A percentile compares a stretch with the other conserved stretches of the same genome.
Evolutionary conservation across 1,139 yeast genomes (phyloP).

Genomic region (Lodderomyces parapsilosis): DNA sequence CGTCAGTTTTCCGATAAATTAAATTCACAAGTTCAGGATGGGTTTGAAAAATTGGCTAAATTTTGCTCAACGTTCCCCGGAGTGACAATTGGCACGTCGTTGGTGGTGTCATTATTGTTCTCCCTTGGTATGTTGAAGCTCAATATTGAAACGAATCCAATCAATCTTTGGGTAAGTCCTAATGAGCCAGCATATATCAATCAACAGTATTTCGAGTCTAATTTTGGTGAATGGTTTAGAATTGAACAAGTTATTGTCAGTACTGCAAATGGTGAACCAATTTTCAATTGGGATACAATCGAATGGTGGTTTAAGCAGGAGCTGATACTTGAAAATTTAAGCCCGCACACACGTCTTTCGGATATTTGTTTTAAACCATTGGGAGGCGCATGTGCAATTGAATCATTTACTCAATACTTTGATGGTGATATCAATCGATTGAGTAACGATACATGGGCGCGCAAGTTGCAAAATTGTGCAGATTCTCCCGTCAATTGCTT

Average conservation of each 20-base stretch:
- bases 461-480: slow-evolving; percentile 58
- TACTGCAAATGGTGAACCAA: slow-evolving; percentile 54
- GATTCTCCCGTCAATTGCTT: slow-evolving; percentile 84
- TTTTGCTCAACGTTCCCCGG: slow-evolving; percentile 62
- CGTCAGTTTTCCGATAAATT: slow-evolving; percentile 16
- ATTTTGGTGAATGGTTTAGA: slow-evolving; percentile 91
- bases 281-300: slow-evolving; percentile 63
- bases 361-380: slow-evolving; percentile 81
- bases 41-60: slow-evolving; percentile 48
- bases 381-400: slow-evolving; percentile 81
- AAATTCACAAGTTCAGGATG: slow-evolving; percentile 19
- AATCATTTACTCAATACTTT: slow-evolving; percentile 88
- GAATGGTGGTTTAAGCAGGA: slow-evolving; percentile 91
- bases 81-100: slow-evolving; percentile 46
- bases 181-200: slow-evolving; percentile 69
- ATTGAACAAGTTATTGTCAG: slow-evolving; percentile 81
- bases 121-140: slow-evolving; percentile 54
- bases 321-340: slow-evolving; percentile 35
- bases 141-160: slow-evolving; percentile 74
- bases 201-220: slow-evolving; percentile 67
- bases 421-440: slow-evolving; percentile 59
- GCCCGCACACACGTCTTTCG: slow-evolving; percentile 38
- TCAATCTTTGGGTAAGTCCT: slow-evolving; percentile 87
- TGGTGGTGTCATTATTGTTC: slow-evolving; percentile 43
- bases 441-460: slow-evolving; percentile 53